A percentile compares a stretch with the other conserved stretches of the same genome.
Evolutionary conservation across 2,329 filamentous ascomycete genomes (phyloP).

Genomic region (Exophiala calicioides): DNA sequence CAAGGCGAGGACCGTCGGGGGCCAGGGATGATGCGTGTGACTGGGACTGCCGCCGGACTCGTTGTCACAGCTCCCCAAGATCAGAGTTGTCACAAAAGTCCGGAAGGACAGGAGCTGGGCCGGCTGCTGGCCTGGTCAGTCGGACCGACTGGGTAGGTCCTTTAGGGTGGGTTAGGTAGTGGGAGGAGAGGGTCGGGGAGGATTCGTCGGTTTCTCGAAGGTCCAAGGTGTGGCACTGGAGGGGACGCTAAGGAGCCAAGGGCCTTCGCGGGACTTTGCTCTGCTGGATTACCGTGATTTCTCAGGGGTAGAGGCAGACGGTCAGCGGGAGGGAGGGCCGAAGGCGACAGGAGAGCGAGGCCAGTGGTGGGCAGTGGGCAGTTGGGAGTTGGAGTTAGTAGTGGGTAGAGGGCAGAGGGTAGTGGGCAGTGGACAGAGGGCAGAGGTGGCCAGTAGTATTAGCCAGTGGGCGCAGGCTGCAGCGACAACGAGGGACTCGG

Average conservation of each 20-base stretch:
- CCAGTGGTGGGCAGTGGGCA: too few species aligned
- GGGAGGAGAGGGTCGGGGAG: slow-evolving; percentile 6
- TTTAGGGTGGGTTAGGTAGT: too few species aligned
- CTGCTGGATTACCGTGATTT: slow-evolving; percentile 16
- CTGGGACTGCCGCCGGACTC: neutral
- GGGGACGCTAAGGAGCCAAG: slow-evolving; percentile 6
- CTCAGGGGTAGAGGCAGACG: slow-evolving; percentile 15
- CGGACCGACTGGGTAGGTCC: too few species aligned
- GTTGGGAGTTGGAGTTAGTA: too few species aligned
- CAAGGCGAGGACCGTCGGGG: too few species aligned
- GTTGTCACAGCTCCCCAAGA: neutral
- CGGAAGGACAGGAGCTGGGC: slow-evolving; percentile 9
- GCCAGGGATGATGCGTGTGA: too few species aligned
- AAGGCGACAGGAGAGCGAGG: slow-evolving; percentile 35
- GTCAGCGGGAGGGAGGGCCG: slow-evolving; percentile 34
- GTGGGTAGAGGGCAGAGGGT: too few species aligned
- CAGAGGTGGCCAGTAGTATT: too few species aligned
- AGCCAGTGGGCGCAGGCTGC: too few species aligned
- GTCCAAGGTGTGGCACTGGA: slow-evolving; percentile 6
- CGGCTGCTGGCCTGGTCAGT: slow-evolving; percentile 1
- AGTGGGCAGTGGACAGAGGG: too few species aligned
- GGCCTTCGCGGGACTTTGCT: slow-evolving; percentile 10
- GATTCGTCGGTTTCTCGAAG: slow-evolving; percentile 11
- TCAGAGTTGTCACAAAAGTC: slow-evolving; percentile 4
- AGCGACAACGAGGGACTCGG: too few species aligned